A percentile compares a stretch with the other conserved stretches of the same genome.
Evolutionary conservation across 2,329 filamentous ascomycete genomes (phyloP).

Genomic region (Talaromyces amestolkiae): DNA sequence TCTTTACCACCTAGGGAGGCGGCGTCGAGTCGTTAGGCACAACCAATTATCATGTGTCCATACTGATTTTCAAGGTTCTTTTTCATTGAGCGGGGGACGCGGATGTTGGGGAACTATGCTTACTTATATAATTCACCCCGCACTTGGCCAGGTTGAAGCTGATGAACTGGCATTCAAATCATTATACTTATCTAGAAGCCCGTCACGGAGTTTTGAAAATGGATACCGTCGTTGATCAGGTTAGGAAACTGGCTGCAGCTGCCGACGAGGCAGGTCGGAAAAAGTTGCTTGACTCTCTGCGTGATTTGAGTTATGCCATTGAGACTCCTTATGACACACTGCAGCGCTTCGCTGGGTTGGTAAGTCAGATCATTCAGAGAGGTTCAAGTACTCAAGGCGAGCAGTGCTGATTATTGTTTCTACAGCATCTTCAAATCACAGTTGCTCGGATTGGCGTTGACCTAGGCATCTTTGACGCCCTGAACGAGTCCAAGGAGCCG

Average conservation of each 20-base stretch:
- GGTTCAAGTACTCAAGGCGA: not conserved
- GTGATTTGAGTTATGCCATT: no score
- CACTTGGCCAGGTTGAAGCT: not conserved
- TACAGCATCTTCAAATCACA: not conserved
- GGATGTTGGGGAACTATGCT: no score
- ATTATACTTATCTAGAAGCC: not conserved
- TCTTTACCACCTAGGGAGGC: no score
- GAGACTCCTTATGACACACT: no score
- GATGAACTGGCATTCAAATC: not conserved
- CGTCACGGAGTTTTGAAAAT: not conserved
- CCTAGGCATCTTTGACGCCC: not conserved
- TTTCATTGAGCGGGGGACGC: no score
- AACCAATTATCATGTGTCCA: no score
- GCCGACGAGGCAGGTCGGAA: no score
- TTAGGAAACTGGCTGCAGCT: conserved; percentile 16
- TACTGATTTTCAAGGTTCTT: no score
- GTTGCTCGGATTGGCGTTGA: not conserved
- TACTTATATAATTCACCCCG: not conserved
- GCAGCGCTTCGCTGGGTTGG: no score
- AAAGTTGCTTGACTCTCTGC: no score
- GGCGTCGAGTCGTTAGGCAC: no score
- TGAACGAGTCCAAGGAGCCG: conserved; percentile 6
- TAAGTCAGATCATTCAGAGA: not conserved
- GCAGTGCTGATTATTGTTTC: not conserved
- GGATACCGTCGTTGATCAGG: conserved; percentile 18